Conservation (phyloP, 2,329 filamentous ascomycete genomes). For the Alternaria postmessia region DNA sequence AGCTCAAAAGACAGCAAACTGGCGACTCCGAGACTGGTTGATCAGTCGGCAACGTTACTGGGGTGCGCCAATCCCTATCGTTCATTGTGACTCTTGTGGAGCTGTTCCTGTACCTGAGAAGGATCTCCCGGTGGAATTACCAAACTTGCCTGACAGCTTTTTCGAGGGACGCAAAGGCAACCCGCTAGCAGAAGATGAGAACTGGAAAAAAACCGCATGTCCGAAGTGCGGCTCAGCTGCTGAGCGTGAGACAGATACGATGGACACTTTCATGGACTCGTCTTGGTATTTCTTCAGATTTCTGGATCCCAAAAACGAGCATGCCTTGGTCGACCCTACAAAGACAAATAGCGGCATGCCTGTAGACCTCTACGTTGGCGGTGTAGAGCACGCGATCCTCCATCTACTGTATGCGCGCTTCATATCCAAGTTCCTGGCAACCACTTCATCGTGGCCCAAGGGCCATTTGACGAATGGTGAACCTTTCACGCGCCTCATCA, state of each 20-base stretch:
- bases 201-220: conserved; percentile 79
- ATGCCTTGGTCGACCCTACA: conserved; percentile 68
- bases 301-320: conserved; percentile 71
- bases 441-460: conserved; percentile 57
- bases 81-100: conserved; percentile 81
- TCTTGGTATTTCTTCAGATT: conserved; percentile 94
- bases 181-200: conserved; percentile 73
- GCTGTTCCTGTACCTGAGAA: conserved; percentile 78
- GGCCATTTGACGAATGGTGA: conserved; percentile 61
- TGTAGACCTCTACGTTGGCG: conserved; percentile 88
- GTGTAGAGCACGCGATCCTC: conserved; percentile 89
- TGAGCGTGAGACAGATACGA: conserved; percentile 87
- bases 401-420: conserved; percentile 90
- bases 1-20: conserved; percentile 73
- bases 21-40: conserved; percentile 87
- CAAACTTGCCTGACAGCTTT: conserved; percentile 73
- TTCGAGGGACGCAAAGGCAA: conserved; percentile 76
- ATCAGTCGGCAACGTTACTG: conserved; percentile 93
- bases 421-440: conserved; percentile 84
- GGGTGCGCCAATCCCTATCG: conserved; percentile 88
- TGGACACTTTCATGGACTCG: conserved; percentile 96
- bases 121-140: conserved; percentile 79
- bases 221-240: conserved; percentile 76
- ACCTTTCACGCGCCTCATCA: conserved; percentile 82
- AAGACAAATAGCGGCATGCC: conserved; percentile 68